A percentile compares a stretch with the other conserved stretches of the same genome.
Evolutionary conservation across 352 stramenopile species (phyloP).

Genomic region (Phytopythium mirpurense): DNA sequence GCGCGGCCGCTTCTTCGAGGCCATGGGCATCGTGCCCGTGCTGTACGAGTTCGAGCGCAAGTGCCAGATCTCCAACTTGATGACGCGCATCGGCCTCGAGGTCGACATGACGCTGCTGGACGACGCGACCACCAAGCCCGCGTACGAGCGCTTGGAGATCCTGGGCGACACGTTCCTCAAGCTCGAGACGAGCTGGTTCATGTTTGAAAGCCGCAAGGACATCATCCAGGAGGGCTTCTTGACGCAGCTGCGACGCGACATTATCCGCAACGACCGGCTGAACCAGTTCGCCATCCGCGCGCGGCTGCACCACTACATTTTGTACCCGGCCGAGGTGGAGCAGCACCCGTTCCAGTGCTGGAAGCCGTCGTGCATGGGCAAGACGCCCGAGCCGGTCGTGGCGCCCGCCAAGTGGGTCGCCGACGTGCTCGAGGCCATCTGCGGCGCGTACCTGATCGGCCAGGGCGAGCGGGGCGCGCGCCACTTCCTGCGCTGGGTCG

Average conservation of each 20-base stretch:
- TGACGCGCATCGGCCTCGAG: constrained; percentile 68
- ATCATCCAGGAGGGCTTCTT: constrained; percentile 68
- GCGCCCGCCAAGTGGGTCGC: constrained; percentile 82
- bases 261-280: constrained; percentile 83
- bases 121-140: constrained; percentile 79
- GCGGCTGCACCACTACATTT: constrained; percentile 70
- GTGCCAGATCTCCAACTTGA: constrained; percentile 85
- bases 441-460: constrained; percentile 70
- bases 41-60: constrained; percentile 88
- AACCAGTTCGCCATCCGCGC: constrained; percentile 61
- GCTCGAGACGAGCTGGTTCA: constrained; percentile 82
- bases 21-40: constrained; percentile 75
- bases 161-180: constrained; percentile 83
- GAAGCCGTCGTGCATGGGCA: constrained; percentile 87
- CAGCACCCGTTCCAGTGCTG: constrained; percentile 80
- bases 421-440: constrained; percentile 80
- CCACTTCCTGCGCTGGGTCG: constrained; percentile 75
- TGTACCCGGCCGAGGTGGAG: constrained; percentile 74
- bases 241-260: constrained; percentile 71
- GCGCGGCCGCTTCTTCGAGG: constrained; percentile 74
- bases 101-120: constrained; percentile 70
- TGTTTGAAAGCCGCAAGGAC: constrained; percentile 71
- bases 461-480: constrained; percentile 65
- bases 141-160: constrained; percentile 81
- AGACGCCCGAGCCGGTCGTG: constrained; percentile 64